These are phyloP conservation scores for Exophiala lecanii-corni DNA, from an alignment of 2,329 filamentous ascomycete species.

Conservation along the genomic window DNA sequence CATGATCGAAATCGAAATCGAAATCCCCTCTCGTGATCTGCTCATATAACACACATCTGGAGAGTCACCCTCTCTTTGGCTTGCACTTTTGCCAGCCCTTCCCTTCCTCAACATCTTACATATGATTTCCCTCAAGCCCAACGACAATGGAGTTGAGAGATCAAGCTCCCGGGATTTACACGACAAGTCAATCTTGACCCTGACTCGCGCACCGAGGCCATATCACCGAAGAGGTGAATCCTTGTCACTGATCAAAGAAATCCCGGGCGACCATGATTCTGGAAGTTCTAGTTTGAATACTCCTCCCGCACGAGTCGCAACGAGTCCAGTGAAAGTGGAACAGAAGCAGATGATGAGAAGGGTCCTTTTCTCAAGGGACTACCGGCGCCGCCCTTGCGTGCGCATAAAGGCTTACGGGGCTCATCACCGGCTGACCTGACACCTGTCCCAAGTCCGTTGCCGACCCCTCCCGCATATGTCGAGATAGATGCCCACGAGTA, in stretches of 20 bases:
- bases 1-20: slow-evolving; percentile 9
- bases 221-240: slow-evolving; percentile 26
- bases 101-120: slow-evolving; percentile 4
- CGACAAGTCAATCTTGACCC: slow-evolving; percentile 12
- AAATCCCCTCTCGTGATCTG: too few species aligned
- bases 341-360: slow-evolving; percentile 91
- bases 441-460: slow-evolving; percentile 19
- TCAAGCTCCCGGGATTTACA: slow-evolving; percentile 15
- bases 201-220: slow-evolving; percentile 28
- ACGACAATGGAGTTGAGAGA: slow-evolving; percentile 8
- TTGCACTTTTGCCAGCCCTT: neutral
- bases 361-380: slow-evolving; percentile 69
- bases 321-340: slow-evolving; percentile 77
- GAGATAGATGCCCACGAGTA: slow-evolving; percentile 16
- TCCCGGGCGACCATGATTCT: slow-evolving; percentile 5
- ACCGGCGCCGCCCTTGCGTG: slow-evolving; percentile 68
- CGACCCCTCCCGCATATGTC: slow-evolving; percentile 24
- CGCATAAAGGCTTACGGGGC: slow-evolving; percentile 70
- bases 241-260: slow-evolving; percentile 7
- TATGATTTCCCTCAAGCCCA: slow-evolving; percentile 19
- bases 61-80: too few species aligned
- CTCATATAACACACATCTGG: too few species aligned
- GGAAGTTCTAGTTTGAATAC: slow-evolving; percentile 6
- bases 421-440: slow-evolving; percentile 25
- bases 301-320: slow-evolving; percentile 32